Percentiles rank a stretch among this genome's conserved stretches.
phyloP scores from a whole-genome alignment of 208 protist genomes.

The Leishmania amazonensis region DNA sequence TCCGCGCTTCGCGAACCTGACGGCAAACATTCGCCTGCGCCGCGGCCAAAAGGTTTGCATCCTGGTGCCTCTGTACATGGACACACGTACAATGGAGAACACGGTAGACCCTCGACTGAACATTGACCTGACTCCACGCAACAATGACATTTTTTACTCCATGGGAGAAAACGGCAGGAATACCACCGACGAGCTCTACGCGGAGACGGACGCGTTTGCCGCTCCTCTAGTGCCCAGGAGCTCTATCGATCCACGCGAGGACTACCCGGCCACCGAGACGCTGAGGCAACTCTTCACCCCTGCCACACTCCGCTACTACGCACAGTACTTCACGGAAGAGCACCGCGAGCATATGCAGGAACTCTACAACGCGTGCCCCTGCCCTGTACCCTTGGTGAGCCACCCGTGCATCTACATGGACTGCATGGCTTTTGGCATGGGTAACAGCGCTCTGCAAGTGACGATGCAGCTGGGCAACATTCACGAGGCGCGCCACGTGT shows the following conservation, averaged over 20 bases:
- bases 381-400: constrained; percentile 79
- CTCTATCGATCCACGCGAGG: constrained; percentile 36
- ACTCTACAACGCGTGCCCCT: constrained; percentile 83
- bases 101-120: constrained; percentile 82
- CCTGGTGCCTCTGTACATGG: constrained; percentile 96
- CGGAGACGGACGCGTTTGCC: constrained; percentile 3
- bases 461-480: constrained; percentile 96
- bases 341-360: constrained; percentile 72
- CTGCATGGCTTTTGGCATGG: constrained; percentile 99
- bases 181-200: constrained; percentile 45
- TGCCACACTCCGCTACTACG: constrained; percentile 89
- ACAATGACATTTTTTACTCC: constrained; percentile 82
- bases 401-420: constrained; percentile 98
- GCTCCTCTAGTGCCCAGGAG: constrained; percentile 1
- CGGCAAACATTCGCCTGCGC: constrained; percentile 95
- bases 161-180: constrained; percentile 42
- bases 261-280: constrained; percentile 47
- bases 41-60: constrained; percentile 96
- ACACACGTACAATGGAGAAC: constrained; percentile 86
- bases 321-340: constrained; percentile 85
- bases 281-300: constrained; percentile 86
- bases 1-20: constrained; percentile 97
- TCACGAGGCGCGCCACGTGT: constrained; percentile 94
- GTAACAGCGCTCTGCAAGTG: constrained; percentile 97
- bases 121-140: constrained; percentile 73